A percentile compares a stretch with the other conserved stretches of the same genome.
These are phyloP conservation scores for Juglanconis oblonga DNA, from an alignment of 2,329 filamentous ascomycete species.

Conservation along the genomic window DNA sequence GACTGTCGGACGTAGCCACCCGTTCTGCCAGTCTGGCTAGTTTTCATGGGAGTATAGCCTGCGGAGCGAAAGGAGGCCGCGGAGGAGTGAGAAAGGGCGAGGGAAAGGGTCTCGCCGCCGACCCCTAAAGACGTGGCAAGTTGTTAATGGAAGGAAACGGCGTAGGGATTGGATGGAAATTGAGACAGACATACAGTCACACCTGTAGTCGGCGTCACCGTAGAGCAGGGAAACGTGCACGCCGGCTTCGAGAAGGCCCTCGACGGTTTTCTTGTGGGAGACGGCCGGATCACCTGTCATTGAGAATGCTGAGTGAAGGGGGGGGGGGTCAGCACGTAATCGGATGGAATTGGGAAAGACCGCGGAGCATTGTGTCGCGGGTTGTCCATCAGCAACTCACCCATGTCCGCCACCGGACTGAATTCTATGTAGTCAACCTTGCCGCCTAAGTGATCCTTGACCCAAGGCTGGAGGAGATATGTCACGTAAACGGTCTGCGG, in stretches of 20 bases:
- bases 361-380: neutral
- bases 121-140: conserved; percentile 7
- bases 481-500: conserved; percentile 47
- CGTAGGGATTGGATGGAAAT: neutral
- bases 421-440: conserved; percentile 49
- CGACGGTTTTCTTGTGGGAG: conserved; percentile 24
- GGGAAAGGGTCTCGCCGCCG: conserved; percentile 45
- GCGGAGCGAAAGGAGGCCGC: conserved; percentile 40
- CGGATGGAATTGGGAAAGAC: neutral
- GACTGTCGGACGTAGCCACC: conserved; percentile 43
- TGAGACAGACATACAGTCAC: conserved; percentile 39
- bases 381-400: neutral
- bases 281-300: conserved; percentile 17
- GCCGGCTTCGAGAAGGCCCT: conserved; percentile 48
- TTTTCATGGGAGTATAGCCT: conserved; percentile 41
- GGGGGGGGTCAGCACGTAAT: conserved; percentile 1
- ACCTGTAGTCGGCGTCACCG: conserved; percentile 51
- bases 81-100: conserved; percentile 39
- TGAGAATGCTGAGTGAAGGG: conserved; percentile 35
- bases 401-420: neutral
- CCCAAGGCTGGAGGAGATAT: conserved; percentile 50
- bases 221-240: conserved; percentile 52
- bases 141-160: neutral
- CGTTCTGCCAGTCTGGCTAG: conserved; percentile 35
- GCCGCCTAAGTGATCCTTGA: conserved; percentile 52